Evolutionary conservation across 2,329 filamentous ascomycete genomes (phyloP).

Genomic region (Cladosporium sp.): DNA sequence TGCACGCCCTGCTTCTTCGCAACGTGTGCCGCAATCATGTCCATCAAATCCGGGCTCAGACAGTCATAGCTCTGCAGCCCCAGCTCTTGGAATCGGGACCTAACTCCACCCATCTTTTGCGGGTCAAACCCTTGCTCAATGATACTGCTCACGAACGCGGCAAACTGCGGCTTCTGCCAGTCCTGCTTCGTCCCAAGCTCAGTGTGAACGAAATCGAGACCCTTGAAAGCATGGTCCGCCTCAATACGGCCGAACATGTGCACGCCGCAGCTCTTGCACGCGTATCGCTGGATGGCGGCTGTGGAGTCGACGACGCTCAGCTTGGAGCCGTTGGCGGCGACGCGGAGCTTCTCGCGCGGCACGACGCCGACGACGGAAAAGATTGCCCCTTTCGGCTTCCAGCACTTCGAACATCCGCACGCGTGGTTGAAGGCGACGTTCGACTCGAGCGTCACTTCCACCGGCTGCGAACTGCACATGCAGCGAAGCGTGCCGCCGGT

Average conservation of each 20-base stretch:
- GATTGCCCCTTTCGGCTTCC: constrained; percentile 58
- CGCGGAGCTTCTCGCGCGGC: constrained; percentile 47
- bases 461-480: constrained; percentile 50
- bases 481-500: constrained; percentile 57
- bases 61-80: constrained; percentile 59
- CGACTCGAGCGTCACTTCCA: constrained; percentile 52
- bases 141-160: constrained; percentile 60
- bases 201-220: constrained; percentile 62
- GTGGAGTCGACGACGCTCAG: constrained; percentile 49
- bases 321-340: constrained; percentile 55
- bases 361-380: constrained; percentile 61
- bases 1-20: constrained; percentile 23
- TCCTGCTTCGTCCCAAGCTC: constrained; percentile 48
- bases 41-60: constrained; percentile 58
- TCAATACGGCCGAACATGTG: constrained; percentile 62
- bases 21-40: constrained; percentile 31
- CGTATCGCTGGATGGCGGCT: constrained; percentile 56
- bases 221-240: constrained; percentile 59
- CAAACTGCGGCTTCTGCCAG: constrained; percentile 67
- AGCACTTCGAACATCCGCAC: constrained; percentile 67
- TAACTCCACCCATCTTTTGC: constrained; percentile 48
- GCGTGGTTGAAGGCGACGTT: constrained; percentile 64
- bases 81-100: constrained; percentile 46
- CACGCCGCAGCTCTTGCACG: constrained; percentile 55
- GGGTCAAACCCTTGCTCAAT: constrained; percentile 62